Percentiles rank a stretch among this genome's conserved stretches.
Conservation (phyloP, 164 flowering plant species). For the Chloranthus sessilifolius region DNA sequence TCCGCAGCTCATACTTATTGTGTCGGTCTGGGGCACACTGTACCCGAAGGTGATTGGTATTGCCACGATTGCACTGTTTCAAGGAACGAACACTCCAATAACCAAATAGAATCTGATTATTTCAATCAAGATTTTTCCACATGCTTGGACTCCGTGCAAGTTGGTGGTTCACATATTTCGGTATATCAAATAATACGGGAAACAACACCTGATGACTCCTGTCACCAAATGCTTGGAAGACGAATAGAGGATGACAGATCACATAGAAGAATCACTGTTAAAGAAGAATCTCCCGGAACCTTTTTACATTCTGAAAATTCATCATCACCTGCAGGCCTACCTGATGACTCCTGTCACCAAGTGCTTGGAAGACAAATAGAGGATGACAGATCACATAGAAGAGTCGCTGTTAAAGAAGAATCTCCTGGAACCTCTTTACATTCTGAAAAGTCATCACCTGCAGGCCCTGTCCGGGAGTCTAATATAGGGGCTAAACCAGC, state of each 20-base stretch:
- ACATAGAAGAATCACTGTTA: neutral
- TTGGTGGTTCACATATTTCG: slow-evolving; percentile 23
- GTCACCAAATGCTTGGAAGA: neutral
- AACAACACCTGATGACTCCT: neutral
- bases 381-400: slow-evolving; percentile 2
- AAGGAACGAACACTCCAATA: slow-evolving; percentile 36
- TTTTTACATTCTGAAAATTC: slow-evolving; percentile 5
- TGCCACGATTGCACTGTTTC: slow-evolving; percentile 58
- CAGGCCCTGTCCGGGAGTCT: slow-evolving; percentile 1
- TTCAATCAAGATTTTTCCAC: slow-evolving; percentile 1
- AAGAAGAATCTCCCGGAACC: no score
- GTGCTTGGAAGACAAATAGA: slow-evolving; percentile 8
- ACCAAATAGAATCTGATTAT: slow-evolving; percentile 17
- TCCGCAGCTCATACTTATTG: slow-evolving; percentile 73
- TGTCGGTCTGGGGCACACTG: slow-evolving; percentile 62
- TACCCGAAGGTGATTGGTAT: slow-evolving; percentile 88
- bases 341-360: neutral
- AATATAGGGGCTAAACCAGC: slow-evolving; percentile 6
- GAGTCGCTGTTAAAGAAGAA: no score
- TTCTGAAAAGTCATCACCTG: slow-evolving; percentile 4
- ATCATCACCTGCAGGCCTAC: no score
- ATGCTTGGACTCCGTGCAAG: neutral
- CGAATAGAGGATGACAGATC: slow-evolving; percentile 11
- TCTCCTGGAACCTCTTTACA: neutral
- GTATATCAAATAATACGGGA: slow-evolving; percentile 40